A percentile compares a stretch with the other conserved stretches of the same genome.
Conservation (phyloP, 257 asterid species). For the Lavandula angustifolia region DNA sequence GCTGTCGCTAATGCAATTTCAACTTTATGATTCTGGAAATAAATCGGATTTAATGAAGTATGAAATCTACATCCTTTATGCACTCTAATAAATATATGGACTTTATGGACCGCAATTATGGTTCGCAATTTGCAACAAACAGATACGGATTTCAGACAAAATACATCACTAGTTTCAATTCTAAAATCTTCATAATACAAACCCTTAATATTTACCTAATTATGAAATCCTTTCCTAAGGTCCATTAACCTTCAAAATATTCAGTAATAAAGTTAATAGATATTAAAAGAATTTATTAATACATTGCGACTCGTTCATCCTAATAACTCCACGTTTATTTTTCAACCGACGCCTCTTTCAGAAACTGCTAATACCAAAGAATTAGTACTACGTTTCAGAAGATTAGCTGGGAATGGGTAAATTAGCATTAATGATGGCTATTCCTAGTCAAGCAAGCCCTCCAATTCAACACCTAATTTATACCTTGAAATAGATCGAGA, state of each 20-base stretch:
- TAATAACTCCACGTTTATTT: neutral
- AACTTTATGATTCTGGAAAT: neutral
- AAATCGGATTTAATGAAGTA: neutral
- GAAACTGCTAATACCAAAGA: neutral
- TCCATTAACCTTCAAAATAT: no score
- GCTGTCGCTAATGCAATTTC: neutral
- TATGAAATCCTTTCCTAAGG: no score
- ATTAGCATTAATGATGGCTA: constrained; percentile 24
- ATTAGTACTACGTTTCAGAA: constrained; percentile 1
- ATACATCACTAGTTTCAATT: no score
- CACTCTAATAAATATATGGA: neutral
- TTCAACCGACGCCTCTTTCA: neutral
- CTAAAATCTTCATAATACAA: no score
- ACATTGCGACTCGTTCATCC: neutral
- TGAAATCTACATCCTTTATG: neutral
- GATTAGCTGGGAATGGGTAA: constrained; percentile 3
- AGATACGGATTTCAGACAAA: no score
- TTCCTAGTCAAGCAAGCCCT: constrained; percentile 17
- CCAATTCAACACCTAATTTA: constrained; percentile 25
- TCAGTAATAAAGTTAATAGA: no score
- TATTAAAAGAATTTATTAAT: no score
- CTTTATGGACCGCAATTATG: no score
- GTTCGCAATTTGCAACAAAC: no score
- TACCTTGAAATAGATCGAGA: constrained; percentile 18
- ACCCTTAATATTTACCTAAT: no score